A percentile compares a stretch with the other conserved stretches of the same genome.
Conservation (phyloP, 192 early-diverging fungal genomes). For the Martensiomyces pterosporus region DNA sequence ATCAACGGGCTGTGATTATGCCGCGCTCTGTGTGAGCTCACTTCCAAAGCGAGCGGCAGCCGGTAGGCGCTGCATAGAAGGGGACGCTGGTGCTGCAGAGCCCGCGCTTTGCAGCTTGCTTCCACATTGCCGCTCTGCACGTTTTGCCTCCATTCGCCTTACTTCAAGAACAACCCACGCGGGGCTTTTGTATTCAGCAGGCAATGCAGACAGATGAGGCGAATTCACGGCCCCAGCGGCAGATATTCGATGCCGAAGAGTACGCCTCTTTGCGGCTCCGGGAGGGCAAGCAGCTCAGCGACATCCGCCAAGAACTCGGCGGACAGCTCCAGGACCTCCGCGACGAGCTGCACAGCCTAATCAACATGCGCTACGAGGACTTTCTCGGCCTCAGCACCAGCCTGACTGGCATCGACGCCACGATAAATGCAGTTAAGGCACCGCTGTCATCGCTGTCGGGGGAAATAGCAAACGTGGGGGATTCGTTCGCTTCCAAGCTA, state of each 20-base stretch:
- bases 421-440: conserved; percentile 6
- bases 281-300: conserved; percentile 21
- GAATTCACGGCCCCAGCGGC: not conserved
- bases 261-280: conserved; percentile 17
- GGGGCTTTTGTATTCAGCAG: too few relatives aligned
- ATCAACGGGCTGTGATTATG: too few relatives aligned
- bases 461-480: conserved; percentile 8
- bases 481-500: conserved; percentile 12
- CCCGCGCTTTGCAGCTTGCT: too few relatives aligned
- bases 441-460: conserved; percentile 7
- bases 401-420: conserved; percentile 25
- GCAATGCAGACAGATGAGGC: conserved; percentile 31
- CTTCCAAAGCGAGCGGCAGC: too few relatives aligned
- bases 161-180: too few relatives aligned
- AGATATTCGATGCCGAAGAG: conserved; percentile 16
- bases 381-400: conserved; percentile 38
- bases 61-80: too few relatives aligned
- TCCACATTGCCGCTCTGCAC: too few relatives aligned
- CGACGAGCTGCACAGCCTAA: conserved; percentile 21
- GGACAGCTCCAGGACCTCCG: conserved; percentile 11
- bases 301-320: conserved; percentile 25
- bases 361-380: conserved; percentile 35
- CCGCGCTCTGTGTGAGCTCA: too few relatives aligned
- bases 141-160: too few relatives aligned
- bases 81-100: too few relatives aligned